Evolutionary conservation across 306 rosid species (phyloP).

Genomic region (Canavalia ensiformis): DNA sequence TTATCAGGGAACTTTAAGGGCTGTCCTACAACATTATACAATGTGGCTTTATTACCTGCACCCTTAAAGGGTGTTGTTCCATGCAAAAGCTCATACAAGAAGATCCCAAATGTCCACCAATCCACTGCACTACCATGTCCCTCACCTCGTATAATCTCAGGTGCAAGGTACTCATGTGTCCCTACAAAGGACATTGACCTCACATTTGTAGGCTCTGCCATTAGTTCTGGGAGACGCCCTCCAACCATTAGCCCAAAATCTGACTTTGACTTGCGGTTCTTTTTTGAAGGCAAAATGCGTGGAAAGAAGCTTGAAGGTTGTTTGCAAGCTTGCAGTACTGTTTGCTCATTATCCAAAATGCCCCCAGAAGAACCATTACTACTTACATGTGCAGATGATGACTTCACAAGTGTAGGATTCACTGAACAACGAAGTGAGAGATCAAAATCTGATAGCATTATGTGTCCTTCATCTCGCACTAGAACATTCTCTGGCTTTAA

Average conservation of each 20-base stretch:
- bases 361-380: conserved; percentile 25
- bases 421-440: conserved; percentile 88
- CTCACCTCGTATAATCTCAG: conserved; percentile 85
- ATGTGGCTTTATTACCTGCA: conserved; percentile 74
- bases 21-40: conserved; percentile 80
- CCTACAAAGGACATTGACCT: conserved; percentile 95
- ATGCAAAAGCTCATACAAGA: conserved; percentile 78
- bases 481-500: conserved; percentile 87
- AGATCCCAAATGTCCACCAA: conserved; percentile 95
- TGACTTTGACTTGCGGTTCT: conserved; percentile 76
- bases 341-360: conserved; percentile 53
- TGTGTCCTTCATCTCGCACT: conserved; percentile 87
- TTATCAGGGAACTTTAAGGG: conserved; percentile 83
- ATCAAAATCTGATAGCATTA: conserved; percentile 94
- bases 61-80: conserved; percentile 96
- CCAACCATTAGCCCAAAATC: conserved; percentile 72
- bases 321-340: conserved; percentile 52
- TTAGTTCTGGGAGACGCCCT: conserved; percentile 76
- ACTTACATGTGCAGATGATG: conserved; percentile 64
- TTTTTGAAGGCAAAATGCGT: conserved; percentile 70
- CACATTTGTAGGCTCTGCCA: conserved; percentile 92
- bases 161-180: conserved; percentile 90
- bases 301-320: conserved; percentile 74
- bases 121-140: conserved; percentile 96
- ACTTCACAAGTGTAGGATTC: conserved; percentile 81